phyloP scores from a whole-genome alignment of 495 filamentous ascomycete genomes.

The Polyplosphaeria fusca region DNA sequence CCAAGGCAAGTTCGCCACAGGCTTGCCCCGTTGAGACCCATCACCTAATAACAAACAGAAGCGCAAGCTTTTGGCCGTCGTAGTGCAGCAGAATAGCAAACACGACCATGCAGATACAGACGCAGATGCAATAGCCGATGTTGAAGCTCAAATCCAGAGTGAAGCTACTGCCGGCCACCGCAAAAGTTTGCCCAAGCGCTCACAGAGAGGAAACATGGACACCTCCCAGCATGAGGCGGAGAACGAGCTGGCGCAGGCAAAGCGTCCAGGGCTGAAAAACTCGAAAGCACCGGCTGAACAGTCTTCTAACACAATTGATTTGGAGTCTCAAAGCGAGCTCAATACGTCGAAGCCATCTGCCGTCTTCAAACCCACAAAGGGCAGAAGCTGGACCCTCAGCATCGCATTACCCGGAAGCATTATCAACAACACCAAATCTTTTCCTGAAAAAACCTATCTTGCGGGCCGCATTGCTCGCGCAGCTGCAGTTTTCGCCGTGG shows the following conservation, averaged over 20 bases:
- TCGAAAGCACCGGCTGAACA: neutral
- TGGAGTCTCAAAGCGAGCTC: slow-evolving; percentile 19
- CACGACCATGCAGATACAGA: neutral
- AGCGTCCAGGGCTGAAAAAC: neutral
- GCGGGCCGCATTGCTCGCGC: slow-evolving; percentile 69
- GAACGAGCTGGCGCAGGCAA: neutral
- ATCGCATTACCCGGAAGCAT: slow-evolving; percentile 59
- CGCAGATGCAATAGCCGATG: neutral
- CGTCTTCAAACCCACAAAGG: slow-evolving; percentile 49
- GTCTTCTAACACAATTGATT: no score
- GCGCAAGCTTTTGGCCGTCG: neutral
- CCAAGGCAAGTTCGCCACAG: neutral
- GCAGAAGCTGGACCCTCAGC: slow-evolving; percentile 52
- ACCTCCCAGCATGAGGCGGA: neutral
- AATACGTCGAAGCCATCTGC: slow-evolving; percentile 59
- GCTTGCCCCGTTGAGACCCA: neutral
- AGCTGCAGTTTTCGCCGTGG: slow-evolving; percentile 69
- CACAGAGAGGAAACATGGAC: neutral
- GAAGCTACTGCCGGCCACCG: neutral
- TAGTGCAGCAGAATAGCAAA: neutral
- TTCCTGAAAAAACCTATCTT: slow-evolving; percentile 61
- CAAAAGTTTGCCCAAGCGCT: neutral
- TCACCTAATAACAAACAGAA: neutral
- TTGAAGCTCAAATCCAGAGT: neutral
- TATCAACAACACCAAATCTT: slow-evolving; percentile 45